Evolutionary conservation across 2,329 filamentous ascomycete species (phyloP).

Genomic region (Aureobasidium sp.): DNA sequence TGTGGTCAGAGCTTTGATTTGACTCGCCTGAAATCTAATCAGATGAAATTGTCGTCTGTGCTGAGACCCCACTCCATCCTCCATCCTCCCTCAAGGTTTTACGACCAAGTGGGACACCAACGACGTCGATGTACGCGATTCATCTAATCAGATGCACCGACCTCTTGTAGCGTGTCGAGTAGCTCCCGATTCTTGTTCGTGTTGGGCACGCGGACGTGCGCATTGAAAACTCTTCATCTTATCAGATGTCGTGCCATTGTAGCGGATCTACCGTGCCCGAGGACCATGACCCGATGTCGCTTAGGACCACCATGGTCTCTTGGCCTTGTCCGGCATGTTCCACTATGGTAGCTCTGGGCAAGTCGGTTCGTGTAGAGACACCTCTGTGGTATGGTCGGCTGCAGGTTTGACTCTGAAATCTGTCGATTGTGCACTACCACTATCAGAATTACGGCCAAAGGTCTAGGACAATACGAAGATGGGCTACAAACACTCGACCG

Average conservation of each 20-base stretch:
- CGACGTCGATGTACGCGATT: not conserved
- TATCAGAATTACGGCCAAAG: not conserved
- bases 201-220: not conserved
- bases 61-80: not conserved
- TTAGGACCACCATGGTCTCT: not conserved
- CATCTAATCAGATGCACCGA: slow-evolving; percentile 10
- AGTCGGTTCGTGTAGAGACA: not conserved
- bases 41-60: not conserved
- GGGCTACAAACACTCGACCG: not conserved
- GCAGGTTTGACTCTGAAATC: not conserved
- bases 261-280: not conserved
- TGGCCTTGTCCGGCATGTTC: not conserved
- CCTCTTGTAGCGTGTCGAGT: not conserved
- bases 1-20: not conserved
- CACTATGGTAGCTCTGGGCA: not conserved
- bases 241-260: slow-evolving; percentile 14
- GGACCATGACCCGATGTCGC: slow-evolving; percentile 1
- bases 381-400: not conserved
- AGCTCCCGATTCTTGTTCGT: not conserved
- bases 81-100: not conserved
- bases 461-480: not conserved
- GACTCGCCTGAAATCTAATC: slow-evolving; percentile 10
- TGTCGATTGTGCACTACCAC: not conserved
- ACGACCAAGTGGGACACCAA: not conserved
- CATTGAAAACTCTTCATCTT: slow-evolving; percentile 14